Conservation (phyloP, 768 basidiomycete species). For the Pholiota microspora region DNA sequence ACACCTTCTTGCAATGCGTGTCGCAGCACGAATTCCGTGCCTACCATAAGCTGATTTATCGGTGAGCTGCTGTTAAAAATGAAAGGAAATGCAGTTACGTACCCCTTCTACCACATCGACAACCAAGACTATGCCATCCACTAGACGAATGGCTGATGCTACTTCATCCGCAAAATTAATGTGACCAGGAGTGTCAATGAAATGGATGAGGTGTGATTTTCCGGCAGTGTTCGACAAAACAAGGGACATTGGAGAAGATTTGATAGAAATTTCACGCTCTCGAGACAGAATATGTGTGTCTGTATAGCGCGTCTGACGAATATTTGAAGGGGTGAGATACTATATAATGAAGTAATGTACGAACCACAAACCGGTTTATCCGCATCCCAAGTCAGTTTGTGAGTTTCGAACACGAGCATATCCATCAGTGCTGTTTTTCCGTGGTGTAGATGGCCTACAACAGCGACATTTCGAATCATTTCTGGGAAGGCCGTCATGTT, state of each 20-base stretch:
- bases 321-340: slow-evolving; percentile 8
- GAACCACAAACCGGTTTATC: slow-evolving; percentile 71
- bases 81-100: slow-evolving; percentile 27
- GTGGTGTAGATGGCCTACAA: slow-evolving; percentile 96
- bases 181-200: slow-evolving; percentile 97
- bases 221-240: slow-evolving; percentile 80
- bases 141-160: slow-evolving; percentile 80
- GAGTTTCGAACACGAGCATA: slow-evolving; percentile 96
- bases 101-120: slow-evolving; percentile 99
- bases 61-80: no score
- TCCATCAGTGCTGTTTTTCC: slow-evolving; percentile 97
- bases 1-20: slow-evolving; percentile 88
- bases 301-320: slow-evolving; percentile 81
- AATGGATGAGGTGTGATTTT: slow-evolving; percentile 90
- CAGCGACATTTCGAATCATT: slow-evolving; percentile 93
- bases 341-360: background rate
- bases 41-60: slow-evolving; percentile 97
- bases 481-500: slow-evolving; percentile 90
- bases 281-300: slow-evolving; percentile 92
- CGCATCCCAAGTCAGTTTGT: slow-evolving; percentile 91
- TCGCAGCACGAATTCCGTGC: slow-evolving; percentile 83
- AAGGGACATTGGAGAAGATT: slow-evolving; percentile 96
- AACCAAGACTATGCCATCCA: slow-evolving; percentile 89
- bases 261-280: slow-evolving; percentile 89
- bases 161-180: slow-evolving; percentile 99